Base-by-base conservation (phyloP, 805 yeast genomes). In the Sugiyamaella valdiviana region DNA sequence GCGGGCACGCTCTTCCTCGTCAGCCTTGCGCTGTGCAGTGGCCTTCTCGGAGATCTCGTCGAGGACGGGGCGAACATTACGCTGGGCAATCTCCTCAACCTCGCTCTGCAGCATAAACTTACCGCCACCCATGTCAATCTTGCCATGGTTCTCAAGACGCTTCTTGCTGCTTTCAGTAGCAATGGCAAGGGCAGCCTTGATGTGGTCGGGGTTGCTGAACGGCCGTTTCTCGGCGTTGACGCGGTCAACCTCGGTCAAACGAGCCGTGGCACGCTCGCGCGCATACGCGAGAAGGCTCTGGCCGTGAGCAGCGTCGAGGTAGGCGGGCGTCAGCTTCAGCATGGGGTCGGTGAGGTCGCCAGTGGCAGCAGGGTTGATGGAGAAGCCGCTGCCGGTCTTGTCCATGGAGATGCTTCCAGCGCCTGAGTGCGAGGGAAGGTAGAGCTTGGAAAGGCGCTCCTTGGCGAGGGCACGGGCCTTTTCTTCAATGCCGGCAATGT, bases 51-150 rank as follows among this genome's bases (percentile, higher is more conserved):
- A 73, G 59, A 91, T 79, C 64, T 87, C 90, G 36, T 72, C 74
- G 59, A 91, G 71, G 4, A 91, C 89, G 6, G 99, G 99, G 56
- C 77, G 74, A 50, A 93, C 95, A 60, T 85, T 73, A 42, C 80
- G 75, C 51, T 79, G 70, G 17, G 99, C 98, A 70, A 91, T 77
- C 45, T 75, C 75, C 54, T 86, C 83, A 52, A 93, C 78, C 60
- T 90, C 96, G 17, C 72, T 76, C 51, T 76, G 83, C 36, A 85
- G 73, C 76, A 91, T 79, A 60, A 75, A 78, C 50, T 86, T 73
- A 1, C 97, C 98, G 53, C 95, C 96, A 51, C 99, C 99, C 53
- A 91, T 68, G 60, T 87, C 75, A 58, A 88, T 71, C 63, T 82
- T 77, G 54, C 81, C 79, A 44, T 58, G 63, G 53, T 70, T 63